Evolutionary conservation across 2,329 filamentous ascomycete species (phyloP), one percentile per base, ranked within the genome.

Genomic region (Reticulascus tulasneorum): DNA sequence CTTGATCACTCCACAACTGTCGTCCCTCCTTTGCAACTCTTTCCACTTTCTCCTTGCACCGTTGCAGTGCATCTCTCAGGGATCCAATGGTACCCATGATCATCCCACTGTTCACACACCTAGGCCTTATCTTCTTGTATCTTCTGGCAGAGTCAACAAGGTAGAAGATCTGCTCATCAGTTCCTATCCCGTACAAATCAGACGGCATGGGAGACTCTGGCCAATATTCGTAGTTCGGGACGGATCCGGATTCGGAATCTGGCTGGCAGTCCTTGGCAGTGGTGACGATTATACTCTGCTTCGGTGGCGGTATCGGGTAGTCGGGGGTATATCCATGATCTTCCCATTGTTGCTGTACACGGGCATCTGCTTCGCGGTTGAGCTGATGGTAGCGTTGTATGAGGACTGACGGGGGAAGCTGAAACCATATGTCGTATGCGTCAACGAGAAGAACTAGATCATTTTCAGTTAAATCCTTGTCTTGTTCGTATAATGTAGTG

Each of bases 371-470:
- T 24, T 60, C 52, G 6, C 42, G 44, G 38, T 63, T 63, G 17
- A 63, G 45, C 11, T 48, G 47, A 32, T 62, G 60, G 35, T 55
- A 64, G 7, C 61, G 54, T 24, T 59, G 38, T 6, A 64, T 52
- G 3, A 64, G 51, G 1, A 62, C 59, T 6, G 57, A 56, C 1
- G 60, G 57, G 0, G 60, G 60, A 1, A 64, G 51, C 33, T 64
- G 61, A 26, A 64, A 64, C 60, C 60, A 64, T 23, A 59, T 46
- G 26, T 64, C 59, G 40, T 64, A 57, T 0, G 59, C 56, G 17
- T 64, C 61, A 2, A 64, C 55, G n/a, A 64, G 46, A 0, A 64
- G 45, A 1, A 54, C 53, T 2, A 64, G 38, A 35, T 62, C 58
- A 9, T 63, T 48, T 7, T 59, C 50, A 6, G 51, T 21, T 47